Base-by-base conservation (phyloP, 306 rosid genomes). In the Geum urbanum region DNA sequence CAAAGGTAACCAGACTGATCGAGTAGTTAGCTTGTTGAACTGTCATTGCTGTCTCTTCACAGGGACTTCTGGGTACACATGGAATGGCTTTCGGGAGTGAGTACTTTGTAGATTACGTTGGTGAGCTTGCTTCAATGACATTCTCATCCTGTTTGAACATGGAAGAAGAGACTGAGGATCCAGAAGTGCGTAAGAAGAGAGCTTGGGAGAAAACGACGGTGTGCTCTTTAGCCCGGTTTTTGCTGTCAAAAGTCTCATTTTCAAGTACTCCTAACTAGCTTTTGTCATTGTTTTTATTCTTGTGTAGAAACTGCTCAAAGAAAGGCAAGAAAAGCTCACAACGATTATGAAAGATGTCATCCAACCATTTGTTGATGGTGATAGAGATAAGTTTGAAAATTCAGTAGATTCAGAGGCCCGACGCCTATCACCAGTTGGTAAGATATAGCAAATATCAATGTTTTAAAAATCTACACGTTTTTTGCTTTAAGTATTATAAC, bases 81-180 rank as follows among this genome's bases (percentile, higher is more conserved):
- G 96, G 96, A 67, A 92, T 90, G 96, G 79, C 86, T 76, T 92
- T 88, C 48, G 98, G 98, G 74, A 90, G 88, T 67, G 96, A 92
- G 13, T 65, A 8, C 55, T 86, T 90, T 83, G 96, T 88, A 71
- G 95, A 90, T 35, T 92, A 86, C 76, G 71, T 88, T 49, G 98
- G 98, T 62, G 80, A 85, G 75, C 83, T 88, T 72, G 91, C 91
- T 76, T 76, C 84, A 75, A 89, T 86, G 58, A 72, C 84, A 63
- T 60, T 90, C 73, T 82, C 85, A 54, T 76, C 91, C 11, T 8
- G 8, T 73, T 43, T 88, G 24, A 96, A 86, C 61, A 11, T 84
- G 24, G 96, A 86, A 48, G 98, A 90, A 41, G 85, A 66, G 9
- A 50, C 81, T 1, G 48, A 14, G 11, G 96, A 86, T 63, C 81